phyloP scores from a whole-genome alignment of 352 stramenopile species.

The Phytopythium vexans region DNA sequence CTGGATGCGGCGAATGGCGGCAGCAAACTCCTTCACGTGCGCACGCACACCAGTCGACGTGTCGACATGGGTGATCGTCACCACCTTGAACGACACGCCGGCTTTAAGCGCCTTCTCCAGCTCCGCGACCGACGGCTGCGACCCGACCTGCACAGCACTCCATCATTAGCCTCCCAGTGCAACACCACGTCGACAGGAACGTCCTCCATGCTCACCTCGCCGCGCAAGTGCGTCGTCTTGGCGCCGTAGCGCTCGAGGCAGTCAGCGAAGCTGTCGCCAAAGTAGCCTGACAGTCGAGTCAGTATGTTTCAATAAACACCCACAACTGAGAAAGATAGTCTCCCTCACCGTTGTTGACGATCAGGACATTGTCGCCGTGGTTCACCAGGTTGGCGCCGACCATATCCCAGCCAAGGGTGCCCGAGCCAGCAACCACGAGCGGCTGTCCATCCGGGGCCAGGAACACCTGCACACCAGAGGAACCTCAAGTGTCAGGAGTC shows the following conservation, averaged over 20 bases:
- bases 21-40: conserved; percentile 55
- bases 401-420: conserved; percentile 80
- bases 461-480: conserved; percentile 29
- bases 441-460: conserved; percentile 67
- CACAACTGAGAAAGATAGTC: background rate
- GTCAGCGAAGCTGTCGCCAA: conserved; percentile 67
- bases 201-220: conserved; percentile 21
- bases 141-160: conserved; percentile 32
- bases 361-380: conserved; percentile 55
- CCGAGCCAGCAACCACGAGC: conserved; percentile 61
- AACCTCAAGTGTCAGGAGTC: too few species aligned
- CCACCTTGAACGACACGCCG: conserved; percentile 48
- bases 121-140: conserved; percentile 46
- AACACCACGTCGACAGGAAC: too few species aligned
- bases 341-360: conserved; percentile 59
- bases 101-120: conserved; percentile 37
- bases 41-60: conserved; percentile 72
- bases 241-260: conserved; percentile 71
- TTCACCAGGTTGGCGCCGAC: conserved; percentile 74
- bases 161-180: too few species aligned
- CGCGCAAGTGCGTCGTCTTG: conserved; percentile 53
- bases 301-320: background rate
- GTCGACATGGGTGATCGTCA: conserved; percentile 79
- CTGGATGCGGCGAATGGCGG: conserved; percentile 50
- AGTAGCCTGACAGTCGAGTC: conserved; percentile 42